phyloP scores from a whole-genome alignment of 2,329 filamentous ascomycete species.

The Rhexocercosporidium sp. region DNA sequence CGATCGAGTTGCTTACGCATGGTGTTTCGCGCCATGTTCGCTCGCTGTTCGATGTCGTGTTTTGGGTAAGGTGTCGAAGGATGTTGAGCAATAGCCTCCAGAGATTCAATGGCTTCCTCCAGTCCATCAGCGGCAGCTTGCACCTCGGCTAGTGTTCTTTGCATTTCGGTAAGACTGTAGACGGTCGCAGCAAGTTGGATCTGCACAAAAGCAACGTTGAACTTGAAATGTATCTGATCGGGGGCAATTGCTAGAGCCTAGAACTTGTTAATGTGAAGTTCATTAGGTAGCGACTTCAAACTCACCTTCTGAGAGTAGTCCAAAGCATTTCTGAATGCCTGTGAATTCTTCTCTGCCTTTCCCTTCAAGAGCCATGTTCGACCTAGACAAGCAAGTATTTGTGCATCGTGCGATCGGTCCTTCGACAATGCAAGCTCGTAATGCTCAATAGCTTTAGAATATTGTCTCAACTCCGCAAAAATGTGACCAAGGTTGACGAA shows the following conservation, averaged over 20 bases:
- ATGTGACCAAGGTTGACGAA: constrained; percentile 94
- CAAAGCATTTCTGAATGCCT: constrained; percentile 67
- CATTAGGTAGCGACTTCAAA: background rate
- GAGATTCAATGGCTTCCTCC: constrained; percentile 79
- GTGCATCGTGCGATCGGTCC: constrained; percentile 65
- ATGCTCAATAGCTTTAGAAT: constrained; percentile 88
- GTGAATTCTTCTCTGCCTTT: constrained; percentile 65
- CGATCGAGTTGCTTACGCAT: constrained; percentile 91
- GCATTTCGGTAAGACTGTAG: constrained; percentile 73
- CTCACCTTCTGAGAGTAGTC: constrained; percentile 68
- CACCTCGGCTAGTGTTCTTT: constrained; percentile 80
- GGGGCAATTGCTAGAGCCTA: constrained; percentile 78
- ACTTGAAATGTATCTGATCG: constrained; percentile 88
- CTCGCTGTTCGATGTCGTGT: constrained; percentile 89
- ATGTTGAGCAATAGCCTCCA: constrained; percentile 67
- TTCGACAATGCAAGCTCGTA: constrained; percentile 80
- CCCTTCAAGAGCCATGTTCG: constrained; percentile 72
- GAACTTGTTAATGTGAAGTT: constrained; percentile 33
- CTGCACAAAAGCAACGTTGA: constrained; percentile 97
- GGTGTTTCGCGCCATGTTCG: constrained; percentile 96
- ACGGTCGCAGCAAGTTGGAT: constrained; percentile 89
- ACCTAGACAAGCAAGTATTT: constrained; percentile 72
- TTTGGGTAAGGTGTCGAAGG: constrained; percentile 84
- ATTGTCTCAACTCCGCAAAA: constrained; percentile 89
- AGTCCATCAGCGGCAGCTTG: constrained; percentile 80